phyloP scores from a whole-genome alignment of 2,329 filamentous ascomycete genomes.

The Laburnicola sp. region DNA sequence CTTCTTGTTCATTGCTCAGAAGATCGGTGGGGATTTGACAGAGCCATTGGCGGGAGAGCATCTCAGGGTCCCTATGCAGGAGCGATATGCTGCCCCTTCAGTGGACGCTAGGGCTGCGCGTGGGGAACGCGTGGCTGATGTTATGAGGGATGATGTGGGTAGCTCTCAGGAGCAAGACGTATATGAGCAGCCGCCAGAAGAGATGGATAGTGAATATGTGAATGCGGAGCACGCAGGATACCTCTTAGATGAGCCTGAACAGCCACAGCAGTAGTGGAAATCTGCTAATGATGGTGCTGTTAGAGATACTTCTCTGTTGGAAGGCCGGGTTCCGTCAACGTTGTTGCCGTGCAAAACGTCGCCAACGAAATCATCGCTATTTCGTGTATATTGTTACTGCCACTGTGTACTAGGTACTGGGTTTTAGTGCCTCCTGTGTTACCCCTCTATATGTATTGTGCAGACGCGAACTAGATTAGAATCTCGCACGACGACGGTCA shows the following conservation, averaged over 20 bases:
- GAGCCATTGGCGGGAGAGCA: slow-evolving; percentile 8
- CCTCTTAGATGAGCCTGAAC: not conserved
- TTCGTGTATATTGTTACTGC: too few relatives aligned
- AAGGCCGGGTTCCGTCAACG: not conserved
- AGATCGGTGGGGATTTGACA: slow-evolving; percentile 14
- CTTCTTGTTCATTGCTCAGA: slow-evolving; percentile 22
- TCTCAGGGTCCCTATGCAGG: not conserved
- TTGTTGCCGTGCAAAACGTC: too few relatives aligned
- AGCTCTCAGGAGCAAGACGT: not conserved
- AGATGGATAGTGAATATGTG: slow-evolving; percentile 2
- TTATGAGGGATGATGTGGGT: not conserved
- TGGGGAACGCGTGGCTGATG: not conserved
- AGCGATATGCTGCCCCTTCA: not conserved
- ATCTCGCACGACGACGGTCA: too few relatives aligned
- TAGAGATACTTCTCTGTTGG: not conserved
- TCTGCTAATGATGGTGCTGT: not conserved
- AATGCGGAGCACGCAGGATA: slow-evolving; percentile 9
- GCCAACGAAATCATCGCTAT: too few relatives aligned
- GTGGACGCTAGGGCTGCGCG: not conserved
- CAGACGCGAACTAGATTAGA: too few relatives aligned
- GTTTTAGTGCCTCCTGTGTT: too few relatives aligned
- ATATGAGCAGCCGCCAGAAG: not conserved
- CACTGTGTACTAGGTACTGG: too few relatives aligned
- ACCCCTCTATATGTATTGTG: too few relatives aligned
- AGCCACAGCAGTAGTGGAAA: not conserved